Evolutionary conservation across 139 green algal species (phyloP), one percentile per base, ranked within the genome.

Genomic region (Chlorella sorokiniana): DNA sequence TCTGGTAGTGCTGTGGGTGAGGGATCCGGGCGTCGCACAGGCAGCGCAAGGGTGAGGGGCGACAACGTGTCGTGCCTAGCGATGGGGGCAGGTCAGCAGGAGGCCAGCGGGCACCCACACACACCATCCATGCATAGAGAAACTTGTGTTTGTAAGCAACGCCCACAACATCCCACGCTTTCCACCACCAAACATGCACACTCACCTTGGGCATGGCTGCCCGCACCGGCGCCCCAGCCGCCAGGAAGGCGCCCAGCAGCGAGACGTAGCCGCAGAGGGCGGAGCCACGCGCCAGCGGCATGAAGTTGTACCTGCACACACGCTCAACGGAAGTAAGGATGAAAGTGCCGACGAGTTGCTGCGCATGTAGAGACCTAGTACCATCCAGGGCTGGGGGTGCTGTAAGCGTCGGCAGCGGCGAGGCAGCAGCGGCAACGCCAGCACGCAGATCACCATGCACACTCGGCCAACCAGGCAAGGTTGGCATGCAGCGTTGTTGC

Each of bases 231-330:
- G 96, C 91, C 52, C 90, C 92, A 0, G 91, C 89, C 0, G 93
- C 95, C 90, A 96, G 93, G 73, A 97, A 95, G 20, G 94, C 82
- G 9, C 63, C 87, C 62, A 98, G 91, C n/a, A 98, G 85, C 4
- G 89, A 93, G 41, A 94, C 93, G 85, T 96, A 96, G 71, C 95
- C 95, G 61, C 92, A 92, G 2, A 92, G 92, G 23, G 95, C 95
- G 0, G 92, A 96, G 76, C 95, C 95, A 18, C 95, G 89, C 14
- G 93, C 94, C 77, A 98, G 88, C 16, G 95, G 95, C 95, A 98
- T 98, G 91, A 98, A 98, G 86, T 98, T 98, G 91, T 98, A 98
- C 88, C 85, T 84, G 73, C 84, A n/a, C n/a, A n/a, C n/a, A n/a
- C n/a, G n/a, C n/a, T n/a, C n/a, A n/a, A n/a, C n/a, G n/a, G n/a